Percentiles rank a stretch among this genome's conserved stretches.
phyloP scores from a whole-genome alignment of 768 basidiomycete genomes.

The Coprinopsis marcescibilis region DNA sequence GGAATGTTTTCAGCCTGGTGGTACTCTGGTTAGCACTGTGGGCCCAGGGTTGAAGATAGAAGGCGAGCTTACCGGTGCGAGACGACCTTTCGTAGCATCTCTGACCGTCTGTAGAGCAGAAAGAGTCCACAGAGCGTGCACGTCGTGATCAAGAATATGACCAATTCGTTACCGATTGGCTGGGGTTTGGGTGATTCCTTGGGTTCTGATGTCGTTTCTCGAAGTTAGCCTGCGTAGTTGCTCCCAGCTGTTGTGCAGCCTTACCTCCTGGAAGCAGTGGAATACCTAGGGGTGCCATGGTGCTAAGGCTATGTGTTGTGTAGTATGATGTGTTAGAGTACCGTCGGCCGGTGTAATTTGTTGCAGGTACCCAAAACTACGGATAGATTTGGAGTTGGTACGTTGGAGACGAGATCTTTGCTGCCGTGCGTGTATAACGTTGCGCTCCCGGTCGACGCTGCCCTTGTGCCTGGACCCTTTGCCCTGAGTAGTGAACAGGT shows the following conservation, averaged over 20 bases:
- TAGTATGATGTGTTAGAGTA: background rate
- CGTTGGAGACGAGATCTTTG: too few species aligned
- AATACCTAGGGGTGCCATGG: too few species aligned
- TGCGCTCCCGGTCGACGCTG: too few species aligned
- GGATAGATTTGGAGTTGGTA: too few species aligned
- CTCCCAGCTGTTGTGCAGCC: too few species aligned
- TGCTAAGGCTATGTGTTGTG: background rate
- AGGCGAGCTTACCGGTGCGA: conserved; percentile 11
- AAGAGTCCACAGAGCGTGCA: conserved; percentile 55
- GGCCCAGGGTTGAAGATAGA: background rate
- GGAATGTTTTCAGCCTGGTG: conserved; percentile 56
- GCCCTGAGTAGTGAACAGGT: too few species aligned
- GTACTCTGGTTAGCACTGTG: background rate
- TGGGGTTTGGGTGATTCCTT: conserved; percentile 54
- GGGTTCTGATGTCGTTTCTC: too few species aligned
- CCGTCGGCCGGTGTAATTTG: background rate
- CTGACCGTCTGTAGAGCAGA: conserved; percentile 58
- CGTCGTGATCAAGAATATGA: conserved; percentile 52
- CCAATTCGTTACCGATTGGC: conserved; percentile 51
- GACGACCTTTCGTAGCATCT: conserved; percentile 18
- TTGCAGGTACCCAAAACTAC: too few species aligned
- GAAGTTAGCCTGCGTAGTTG: too few species aligned
- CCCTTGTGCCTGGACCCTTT: too few species aligned
- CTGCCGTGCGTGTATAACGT: too few species aligned
- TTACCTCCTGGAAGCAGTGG: too few species aligned